Conservation (phyloP, 768 basidiomycete species). For the Leccinum subtestaceum region DNA sequence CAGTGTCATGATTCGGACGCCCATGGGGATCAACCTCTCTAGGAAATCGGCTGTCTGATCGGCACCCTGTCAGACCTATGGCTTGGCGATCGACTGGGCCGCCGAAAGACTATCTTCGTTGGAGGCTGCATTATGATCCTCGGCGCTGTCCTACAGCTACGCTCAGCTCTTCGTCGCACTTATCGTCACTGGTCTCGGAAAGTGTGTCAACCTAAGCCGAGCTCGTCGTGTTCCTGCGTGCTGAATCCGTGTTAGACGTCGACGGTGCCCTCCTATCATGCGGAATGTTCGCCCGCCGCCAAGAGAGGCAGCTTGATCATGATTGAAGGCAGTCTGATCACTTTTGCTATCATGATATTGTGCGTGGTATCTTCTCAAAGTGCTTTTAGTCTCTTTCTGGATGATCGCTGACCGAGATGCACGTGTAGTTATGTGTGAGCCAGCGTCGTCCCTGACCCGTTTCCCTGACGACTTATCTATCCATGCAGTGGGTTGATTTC, state of each 20-base stretch:
- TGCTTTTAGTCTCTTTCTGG: background rate
- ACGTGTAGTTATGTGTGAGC: slow-evolving; percentile 23
- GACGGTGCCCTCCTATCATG: slow-evolving; percentile 56
- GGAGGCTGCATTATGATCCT: slow-evolving; percentile 61
- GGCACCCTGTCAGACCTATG: slow-evolving; percentile 63
- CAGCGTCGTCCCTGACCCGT: background rate
- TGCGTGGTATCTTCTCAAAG: slow-evolving; percentile 32
- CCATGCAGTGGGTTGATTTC: slow-evolving; percentile 58
- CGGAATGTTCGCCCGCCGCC: slow-evolving; percentile 61
- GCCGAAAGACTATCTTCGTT: slow-evolving; percentile 54
- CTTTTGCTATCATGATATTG: slow-evolving; percentile 62
- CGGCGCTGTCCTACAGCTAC: slow-evolving; percentile 61
- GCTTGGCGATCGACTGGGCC: slow-evolving; percentile 58
- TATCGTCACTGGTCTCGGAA: slow-evolving; percentile 60
- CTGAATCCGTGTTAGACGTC: slow-evolving; percentile 34
- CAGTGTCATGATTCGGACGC: background rate
- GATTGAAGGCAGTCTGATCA: slow-evolving; percentile 63
- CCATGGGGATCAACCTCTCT: background rate
- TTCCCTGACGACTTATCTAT: background rate
- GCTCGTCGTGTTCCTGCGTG: too few relatives aligned
- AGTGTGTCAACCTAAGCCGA: slow-evolving; percentile 36
- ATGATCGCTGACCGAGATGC: background rate
- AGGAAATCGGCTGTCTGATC: slow-evolving; percentile 65
- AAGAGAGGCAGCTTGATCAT: slow-evolving; percentile 60
- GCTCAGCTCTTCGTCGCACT: slow-evolving; percentile 62